Evolutionary conservation across 2,329 filamentous ascomycete species (phyloP), one percentile per base, ranked within the genome.

Genomic region (Aspergillus pseudoviridinutans): DNA sequence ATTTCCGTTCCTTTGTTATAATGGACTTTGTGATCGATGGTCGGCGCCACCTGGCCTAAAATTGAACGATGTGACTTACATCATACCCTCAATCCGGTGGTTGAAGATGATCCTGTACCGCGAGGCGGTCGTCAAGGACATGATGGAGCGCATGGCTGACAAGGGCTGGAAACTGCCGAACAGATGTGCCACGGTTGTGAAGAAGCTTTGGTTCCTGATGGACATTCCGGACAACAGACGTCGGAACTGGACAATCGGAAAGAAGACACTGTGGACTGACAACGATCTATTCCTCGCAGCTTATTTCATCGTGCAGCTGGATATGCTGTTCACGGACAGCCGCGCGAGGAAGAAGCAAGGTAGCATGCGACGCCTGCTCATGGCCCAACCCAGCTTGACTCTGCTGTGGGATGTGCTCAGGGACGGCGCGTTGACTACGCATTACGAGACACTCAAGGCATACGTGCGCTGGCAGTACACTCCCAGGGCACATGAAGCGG

Each of bases 141-240:
- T 91, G 61, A 69, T 89, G n/a, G 80, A 81, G 14, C 75, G 80
- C 12, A 77, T 92, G 62, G 82, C 82, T 0, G 76, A 81, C 14
- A 74, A 80, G 47, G 87, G 86, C 1, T 81, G 86, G 57, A 79
- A 81, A 9, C 73, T 85, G 53, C 87, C 87, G 0, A 51, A 60
- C 1, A 70, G 71, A 27, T 82, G 81, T 61, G 68, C 76, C 51
- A 52, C 66, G 10, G 78, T 80, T 1, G 73, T 89, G 49, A 79
- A 84, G 65, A 89, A 89, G 67, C 76, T 91, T 20, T 94, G 91
- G 91, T 80, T 89, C 53, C 67, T 90, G 35, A 85, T 91, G 78
- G 89, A 92, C 66, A 75, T 87, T 3, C 76, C 83, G 0, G 85
- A 84, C 14, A 87, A 80, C 51, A 65, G 61, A 0, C 76, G 81